Evolutionary conservation across 2,329 filamentous ascomycete species (phyloP).

Genomic region (Huntiella decipiens): DNA sequence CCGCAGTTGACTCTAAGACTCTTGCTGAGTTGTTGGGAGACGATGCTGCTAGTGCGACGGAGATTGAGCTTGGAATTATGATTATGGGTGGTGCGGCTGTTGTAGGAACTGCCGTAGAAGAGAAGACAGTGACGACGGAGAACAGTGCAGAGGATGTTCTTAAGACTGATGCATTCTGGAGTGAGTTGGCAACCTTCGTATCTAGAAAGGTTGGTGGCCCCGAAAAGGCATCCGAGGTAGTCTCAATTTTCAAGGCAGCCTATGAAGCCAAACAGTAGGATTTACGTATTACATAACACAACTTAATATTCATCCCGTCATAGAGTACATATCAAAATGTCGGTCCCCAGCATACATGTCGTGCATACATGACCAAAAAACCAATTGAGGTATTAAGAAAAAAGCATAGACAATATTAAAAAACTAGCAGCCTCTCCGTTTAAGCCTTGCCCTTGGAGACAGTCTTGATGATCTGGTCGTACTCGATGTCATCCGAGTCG

Average conservation of each 20-base stretch:
- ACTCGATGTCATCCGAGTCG: conserved; percentile 66
- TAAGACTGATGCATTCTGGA: conserved; percentile 63
- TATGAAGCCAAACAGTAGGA: conserved; percentile 35
- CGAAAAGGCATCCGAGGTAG: conserved; percentile 41
- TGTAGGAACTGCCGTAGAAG: conserved; percentile 19
- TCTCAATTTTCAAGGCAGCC: conserved; percentile 47
- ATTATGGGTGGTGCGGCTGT: conserved; percentile 51
- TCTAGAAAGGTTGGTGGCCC: conserved; percentile 60
- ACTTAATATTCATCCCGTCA: neutral
- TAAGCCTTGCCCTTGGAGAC: conserved; percentile 45
- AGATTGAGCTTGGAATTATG: conserved; percentile 72
- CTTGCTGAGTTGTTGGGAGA: conserved; percentile 51
- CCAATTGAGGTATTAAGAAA: conserved; percentile 5
- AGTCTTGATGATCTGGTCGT: conserved; percentile 47
- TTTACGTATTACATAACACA: neutral
- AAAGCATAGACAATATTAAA: conserved; percentile 4
- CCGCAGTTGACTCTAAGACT: conserved; percentile 57
- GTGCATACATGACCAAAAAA: conserved; percentile 1
- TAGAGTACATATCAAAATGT: neutral
- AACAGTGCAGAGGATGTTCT: conserved; percentile 37
- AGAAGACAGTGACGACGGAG: conserved; percentile 14
- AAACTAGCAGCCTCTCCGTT: conserved; percentile 12
- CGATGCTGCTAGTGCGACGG: conserved; percentile 20
- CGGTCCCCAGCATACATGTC: neutral
- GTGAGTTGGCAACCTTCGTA: conserved; percentile 64